Evolutionary conservation across 768 basidiomycete genomes (phyloP).

Genomic region (Chiua virens): DNA sequence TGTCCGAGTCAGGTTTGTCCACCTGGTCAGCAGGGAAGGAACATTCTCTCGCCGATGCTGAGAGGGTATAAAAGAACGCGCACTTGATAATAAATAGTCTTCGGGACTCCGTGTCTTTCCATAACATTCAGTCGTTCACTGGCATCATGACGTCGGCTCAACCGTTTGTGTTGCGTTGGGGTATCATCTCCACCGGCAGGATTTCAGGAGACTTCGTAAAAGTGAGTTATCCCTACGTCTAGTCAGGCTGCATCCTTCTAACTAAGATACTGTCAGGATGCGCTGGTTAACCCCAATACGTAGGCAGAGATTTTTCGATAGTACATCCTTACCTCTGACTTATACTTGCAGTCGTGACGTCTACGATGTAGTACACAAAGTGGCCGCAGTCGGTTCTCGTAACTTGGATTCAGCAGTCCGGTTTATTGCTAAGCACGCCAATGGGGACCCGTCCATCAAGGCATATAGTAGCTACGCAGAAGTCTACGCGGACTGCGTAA

Average conservation of each 20-base stretch:
- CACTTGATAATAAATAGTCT: neutral
- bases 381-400: constrained; percentile 78
- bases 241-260: neutral
- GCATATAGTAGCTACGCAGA: constrained; percentile 74
- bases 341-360: constrained; percentile 52
- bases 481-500: constrained; percentile 68
- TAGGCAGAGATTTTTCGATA: constrained; percentile 29
- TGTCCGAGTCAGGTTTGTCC: too few species aligned
- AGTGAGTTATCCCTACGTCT: constrained; percentile 38
- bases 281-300: constrained; percentile 75
- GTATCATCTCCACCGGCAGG: constrained; percentile 80
- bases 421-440: constrained; percentile 59
- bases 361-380: constrained; percentile 64
- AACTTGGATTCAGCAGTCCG: constrained; percentile 62
- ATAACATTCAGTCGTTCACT: neutral
- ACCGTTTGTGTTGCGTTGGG: constrained; percentile 66
- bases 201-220: constrained; percentile 70
- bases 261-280: constrained; percentile 50
- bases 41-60: neutral
- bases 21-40: constrained; percentile 6
- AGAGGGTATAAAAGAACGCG: constrained; percentile 4
- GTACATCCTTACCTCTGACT: neutral
- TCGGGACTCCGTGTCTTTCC: constrained; percentile 1
- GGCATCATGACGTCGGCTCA: constrained; percentile 23
- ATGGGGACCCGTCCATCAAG: constrained; percentile 54